Evolutionary conservation across 1,139 yeast species (phyloP).

Genomic region (Protomyces lactucae-debilis): DNA sequence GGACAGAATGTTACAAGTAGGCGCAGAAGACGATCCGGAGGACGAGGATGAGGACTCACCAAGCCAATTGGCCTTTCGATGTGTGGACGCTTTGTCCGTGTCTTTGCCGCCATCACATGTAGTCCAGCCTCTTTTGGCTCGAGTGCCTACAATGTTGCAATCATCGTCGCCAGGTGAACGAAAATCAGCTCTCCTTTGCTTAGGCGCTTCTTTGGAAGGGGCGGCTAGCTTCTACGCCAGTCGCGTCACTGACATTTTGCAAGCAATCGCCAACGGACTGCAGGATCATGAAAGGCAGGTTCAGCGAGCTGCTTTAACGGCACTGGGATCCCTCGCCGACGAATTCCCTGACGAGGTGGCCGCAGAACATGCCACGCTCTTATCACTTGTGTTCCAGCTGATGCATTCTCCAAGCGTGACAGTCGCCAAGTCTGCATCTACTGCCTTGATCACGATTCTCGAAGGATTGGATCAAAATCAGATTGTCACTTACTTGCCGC

Average conservation of each 20-base stretch:
- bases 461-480: slow-evolving; percentile 89
- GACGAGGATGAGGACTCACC: slow-evolving; percentile 71
- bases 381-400: slow-evolving; percentile 80
- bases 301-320: slow-evolving; percentile 78
- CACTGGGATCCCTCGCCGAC: slow-evolving; percentile 69
- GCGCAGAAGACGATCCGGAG: slow-evolving; percentile 85
- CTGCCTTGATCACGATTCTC: slow-evolving; percentile 83
- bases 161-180: slow-evolving; percentile 70
- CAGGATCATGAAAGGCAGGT: slow-evolving; percentile 74
- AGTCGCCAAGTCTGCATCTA: slow-evolving; percentile 86
- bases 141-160: slow-evolving; percentile 56
- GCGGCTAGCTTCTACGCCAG: slow-evolving; percentile 87
- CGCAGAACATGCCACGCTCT: slow-evolving; percentile 69
- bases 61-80: slow-evolving; percentile 68
- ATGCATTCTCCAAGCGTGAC: slow-evolving; percentile 83
- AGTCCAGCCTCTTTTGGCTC: slow-evolving; percentile 69
- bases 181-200: slow-evolving; percentile 78
- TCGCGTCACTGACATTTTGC: slow-evolving; percentile 68
- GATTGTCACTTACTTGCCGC: slow-evolving; percentile 69
- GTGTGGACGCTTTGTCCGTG: slow-evolving; percentile 70
- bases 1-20: slow-evolving; percentile 65
- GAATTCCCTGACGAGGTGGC: slow-evolving; percentile 81
- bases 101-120: slow-evolving; percentile 92
- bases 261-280: slow-evolving; percentile 68
- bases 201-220: slow-evolving; percentile 83